Conservation (phyloP, 768 basidiomycete species). For the Porpolomopsis calyptriformis region DNA sequence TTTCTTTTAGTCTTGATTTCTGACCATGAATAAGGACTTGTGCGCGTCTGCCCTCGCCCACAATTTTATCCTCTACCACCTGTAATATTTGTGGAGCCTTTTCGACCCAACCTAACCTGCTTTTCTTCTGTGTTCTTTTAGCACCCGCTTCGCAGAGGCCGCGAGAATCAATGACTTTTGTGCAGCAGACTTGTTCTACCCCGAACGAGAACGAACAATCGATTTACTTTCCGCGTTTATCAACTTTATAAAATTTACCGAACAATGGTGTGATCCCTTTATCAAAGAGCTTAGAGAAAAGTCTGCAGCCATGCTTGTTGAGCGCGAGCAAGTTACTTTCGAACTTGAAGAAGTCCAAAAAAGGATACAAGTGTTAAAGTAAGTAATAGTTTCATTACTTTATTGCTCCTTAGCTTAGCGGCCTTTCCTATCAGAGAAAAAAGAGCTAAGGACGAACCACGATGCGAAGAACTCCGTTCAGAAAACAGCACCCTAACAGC, state of each 20-base stretch:
- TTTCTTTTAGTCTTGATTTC: background rate
- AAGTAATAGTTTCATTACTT: conserved; percentile 13
- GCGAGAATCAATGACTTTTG: conserved; percentile 72
- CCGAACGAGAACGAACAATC: conserved; percentile 66
- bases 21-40: conserved; percentile 41
- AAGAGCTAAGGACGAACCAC: conserved; percentile 59
- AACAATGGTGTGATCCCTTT: conserved; percentile 54
- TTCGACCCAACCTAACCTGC: background rate
- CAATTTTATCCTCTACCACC: conserved; percentile 59
- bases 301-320: conserved; percentile 44
- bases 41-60: conserved; percentile 48
- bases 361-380: conserved; percentile 50
- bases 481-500: conserved; percentile 55
- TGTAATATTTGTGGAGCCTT: conserved; percentile 31
- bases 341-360: conserved; percentile 40
- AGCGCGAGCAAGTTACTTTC: conserved; percentile 48
- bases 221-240: conserved; percentile 77
- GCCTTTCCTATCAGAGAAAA: conserved; percentile 35
- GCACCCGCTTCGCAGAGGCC: conserved; percentile 59
- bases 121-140: conserved; percentile 16
- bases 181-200: conserved; percentile 60
- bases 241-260: conserved; percentile 87
- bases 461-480: conserved; percentile 44
- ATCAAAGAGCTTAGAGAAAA: conserved; percentile 51
- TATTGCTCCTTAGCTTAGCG: background rate